These are phyloP conservation scores for Pseudocercospora ulei DNA, from an alignment of 2,329 filamentous ascomycete species.

Conservation along the genomic window DNA sequence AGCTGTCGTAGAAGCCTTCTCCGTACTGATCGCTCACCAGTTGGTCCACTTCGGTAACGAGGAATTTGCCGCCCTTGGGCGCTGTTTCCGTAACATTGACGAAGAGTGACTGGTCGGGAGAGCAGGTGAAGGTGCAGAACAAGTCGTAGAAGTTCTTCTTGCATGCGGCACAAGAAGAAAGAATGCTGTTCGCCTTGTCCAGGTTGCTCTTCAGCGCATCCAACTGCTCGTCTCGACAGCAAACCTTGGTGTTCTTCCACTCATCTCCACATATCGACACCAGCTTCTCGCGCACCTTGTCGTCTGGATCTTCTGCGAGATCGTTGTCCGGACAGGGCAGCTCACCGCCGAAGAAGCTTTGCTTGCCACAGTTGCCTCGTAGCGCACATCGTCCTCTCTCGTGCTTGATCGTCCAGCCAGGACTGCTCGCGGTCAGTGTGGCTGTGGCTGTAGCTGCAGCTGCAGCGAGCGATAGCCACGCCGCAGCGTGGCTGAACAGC, in stretches of 20 bases:
- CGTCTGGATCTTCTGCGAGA: constrained; percentile 62
- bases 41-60: constrained; percentile 87
- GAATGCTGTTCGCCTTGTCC: constrained; percentile 75
- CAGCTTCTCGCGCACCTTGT: constrained; percentile 63
- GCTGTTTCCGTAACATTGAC: constrained; percentile 77
- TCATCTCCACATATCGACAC: constrained; percentile 76
- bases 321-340: constrained; percentile 90
- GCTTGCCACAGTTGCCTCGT: constrained; percentile 81
- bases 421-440: constrained; percentile 8
- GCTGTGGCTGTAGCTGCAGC: constrained; percentile 3
- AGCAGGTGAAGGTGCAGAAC: constrained; percentile 97
- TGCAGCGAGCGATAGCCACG: constrained; percentile 7
- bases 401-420: constrained; percentile 42
- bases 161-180: constrained; percentile 90
- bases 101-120: constrained; percentile 89
- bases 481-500: constrained; percentile 1
- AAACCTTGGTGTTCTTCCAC: constrained; percentile 76
- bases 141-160: constrained; percentile 98
- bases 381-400: constrained; percentile 84
- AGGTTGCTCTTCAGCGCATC: constrained; percentile 73
- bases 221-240: constrained; percentile 74
- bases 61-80: constrained; percentile 49
- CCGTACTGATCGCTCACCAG: constrained; percentile 77
- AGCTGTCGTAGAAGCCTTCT: constrained; percentile 85
- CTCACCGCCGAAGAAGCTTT: constrained; percentile 79